Percentiles rank a stretch among this genome's conserved stretches.
phyloP scores from a whole-genome alignment of 768 basidiomycete genomes.

The Lactifluus piperatus region DNA sequence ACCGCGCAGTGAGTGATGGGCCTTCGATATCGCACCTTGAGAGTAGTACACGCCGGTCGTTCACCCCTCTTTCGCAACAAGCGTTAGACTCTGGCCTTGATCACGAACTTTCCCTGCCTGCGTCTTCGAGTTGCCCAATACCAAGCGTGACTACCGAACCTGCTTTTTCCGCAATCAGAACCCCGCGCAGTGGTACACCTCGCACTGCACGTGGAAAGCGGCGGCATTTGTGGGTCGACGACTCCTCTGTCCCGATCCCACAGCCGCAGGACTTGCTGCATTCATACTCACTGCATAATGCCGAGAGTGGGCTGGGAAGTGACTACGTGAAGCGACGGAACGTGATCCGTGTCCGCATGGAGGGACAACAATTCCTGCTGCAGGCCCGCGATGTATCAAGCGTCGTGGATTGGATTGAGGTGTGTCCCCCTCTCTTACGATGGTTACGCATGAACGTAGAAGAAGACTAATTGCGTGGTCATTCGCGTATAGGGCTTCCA shows the following conservation, averaged over 20 bases:
- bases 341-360: conserved; percentile 84
- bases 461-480: conserved; percentile 1
- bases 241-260: conserved; percentile 31
- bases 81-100: neutral
- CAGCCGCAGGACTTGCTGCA: conserved; percentile 48
- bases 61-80: conserved; percentile 14
- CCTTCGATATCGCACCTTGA: neutral
- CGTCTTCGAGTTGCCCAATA: neutral
- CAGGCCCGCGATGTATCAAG: conserved; percentile 77
- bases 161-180: no score
- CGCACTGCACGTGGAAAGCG: conserved; percentile 1
- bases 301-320: conserved; percentile 90
- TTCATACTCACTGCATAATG: conserved; percentile 76
- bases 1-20: neutral
- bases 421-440: conserved; percentile 26
- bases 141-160: neutral
- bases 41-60: conserved; percentile 2
- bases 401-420: conserved; percentile 96
- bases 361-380: conserved; percentile 94
- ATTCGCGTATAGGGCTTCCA: conserved; percentile 60
- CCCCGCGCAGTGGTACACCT: neutral
- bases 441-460: neutral
- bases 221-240: conserved; percentile 15
- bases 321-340: conserved; percentile 93
- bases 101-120: neutral